Evolutionary conservation across 2,329 filamentous ascomycete genomes (phyloP), one percentile per base, ranked within the genome.

Genomic region (Botrytis byssoidea): DNA sequence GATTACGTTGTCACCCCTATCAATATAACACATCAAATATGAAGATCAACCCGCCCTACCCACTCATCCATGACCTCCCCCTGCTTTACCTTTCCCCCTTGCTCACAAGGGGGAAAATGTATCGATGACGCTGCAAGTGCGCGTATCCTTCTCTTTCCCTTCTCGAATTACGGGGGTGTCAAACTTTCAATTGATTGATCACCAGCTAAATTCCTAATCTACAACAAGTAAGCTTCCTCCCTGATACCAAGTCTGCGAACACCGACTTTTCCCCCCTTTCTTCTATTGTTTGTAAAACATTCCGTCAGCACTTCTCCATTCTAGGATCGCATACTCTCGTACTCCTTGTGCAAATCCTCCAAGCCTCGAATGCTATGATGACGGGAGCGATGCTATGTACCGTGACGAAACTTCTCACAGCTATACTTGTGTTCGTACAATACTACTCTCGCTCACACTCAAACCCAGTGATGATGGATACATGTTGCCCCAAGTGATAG

Each of bases 1-100:
- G 46, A 37, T 37, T n/a, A 0, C 22, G 14, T n/a, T 67, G 8
- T 44, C 3, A 51, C 25, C 32, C 32, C 46, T 40, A 55, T 68
- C 65, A 29, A 68, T 68, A 68, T 55, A 18, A 55, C 35, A 40
- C 65, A 40, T 25, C 65, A n/a, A 51, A 66, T 68, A 68, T 68
- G 65, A 68, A 55, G 46, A 68, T 68, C 65, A 20, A 29, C 35
- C 46, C 65, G 65, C 65, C 65, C 16, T 68, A 68, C 25, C 46
- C 44, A 66, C 29, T 44, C n/a, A 66, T 20, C 63, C 42, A 48
- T 51, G 29, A 37, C 32, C 22, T n/a, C 25, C 60, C 25, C 57
- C 57, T 59, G 18, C 42, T 14, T 25, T 44, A 25, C 22, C 4
- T 22, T 25, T 25, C 10, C 29, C 42, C 63, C n/a, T 44, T 32